phyloP scores from a whole-genome alignment of 768 basidiomycete genomes.

The Mycena rebaudengoi region DNA sequence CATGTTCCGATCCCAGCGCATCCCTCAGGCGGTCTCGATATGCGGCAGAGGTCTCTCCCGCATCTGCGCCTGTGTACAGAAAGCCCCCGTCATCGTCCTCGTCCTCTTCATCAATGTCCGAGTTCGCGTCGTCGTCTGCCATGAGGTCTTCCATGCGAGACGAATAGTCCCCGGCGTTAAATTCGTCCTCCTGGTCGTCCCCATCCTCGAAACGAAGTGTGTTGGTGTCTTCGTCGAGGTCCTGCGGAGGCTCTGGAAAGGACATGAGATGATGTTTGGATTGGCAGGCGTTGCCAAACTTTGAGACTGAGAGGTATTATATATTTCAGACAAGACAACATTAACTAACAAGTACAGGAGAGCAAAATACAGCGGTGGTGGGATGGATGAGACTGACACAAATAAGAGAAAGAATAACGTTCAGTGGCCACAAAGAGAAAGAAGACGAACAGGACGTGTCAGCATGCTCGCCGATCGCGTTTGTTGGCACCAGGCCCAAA shows the following conservation, averaged over 20 bases:
- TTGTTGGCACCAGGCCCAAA: slow-evolving; percentile 23
- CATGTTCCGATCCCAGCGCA: slow-evolving; percentile 72
- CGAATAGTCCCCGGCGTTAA: slow-evolving; percentile 65
- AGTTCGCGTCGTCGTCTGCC: slow-evolving; percentile 44
- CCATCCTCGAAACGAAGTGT: slow-evolving; percentile 46
- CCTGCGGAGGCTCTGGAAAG: slow-evolving; percentile 11
- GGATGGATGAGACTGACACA: background rate
- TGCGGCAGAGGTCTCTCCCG: slow-evolving; percentile 52
- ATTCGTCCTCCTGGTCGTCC: slow-evolving; percentile 53
- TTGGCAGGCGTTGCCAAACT: background rate
- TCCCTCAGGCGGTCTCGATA: slow-evolving; percentile 78
- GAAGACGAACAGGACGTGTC: background rate
- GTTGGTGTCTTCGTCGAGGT: slow-evolving; percentile 17
- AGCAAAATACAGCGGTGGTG: slow-evolving; percentile 5
- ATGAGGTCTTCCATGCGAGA: slow-evolving; percentile 76
- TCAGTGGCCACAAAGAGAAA: background rate
- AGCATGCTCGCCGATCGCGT: slow-evolving; percentile 14
- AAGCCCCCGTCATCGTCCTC: slow-evolving; percentile 71
- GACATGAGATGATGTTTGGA: slow-evolving; percentile 10
- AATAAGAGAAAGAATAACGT: background rate
- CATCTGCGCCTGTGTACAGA: slow-evolving; percentile 77
- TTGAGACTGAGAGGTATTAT: background rate
- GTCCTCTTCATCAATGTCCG: slow-evolving; percentile 47
- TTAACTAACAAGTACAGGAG: slow-evolving; percentile 14
- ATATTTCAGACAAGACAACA: background rate